A percentile compares a stretch with the other conserved stretches of the same genome.
Conservation (phyloP, 441 rosid genomes). For the Populus tomentosa region DNA sequence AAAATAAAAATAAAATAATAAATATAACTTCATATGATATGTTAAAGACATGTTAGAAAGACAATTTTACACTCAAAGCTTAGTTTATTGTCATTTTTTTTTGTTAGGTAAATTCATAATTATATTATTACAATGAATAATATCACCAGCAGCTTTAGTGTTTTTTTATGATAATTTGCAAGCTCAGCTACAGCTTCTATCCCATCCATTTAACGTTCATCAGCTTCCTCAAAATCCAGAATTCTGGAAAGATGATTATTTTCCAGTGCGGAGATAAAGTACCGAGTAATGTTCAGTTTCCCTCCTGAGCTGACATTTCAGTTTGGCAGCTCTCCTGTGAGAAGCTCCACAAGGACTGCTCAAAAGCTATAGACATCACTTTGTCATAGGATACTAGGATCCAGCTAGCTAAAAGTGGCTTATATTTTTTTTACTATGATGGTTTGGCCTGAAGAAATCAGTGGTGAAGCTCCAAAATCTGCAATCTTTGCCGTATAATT, state of each 20-base stretch:
- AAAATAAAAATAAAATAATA: too few relatives aligned
- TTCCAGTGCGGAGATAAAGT: conserved; percentile 16
- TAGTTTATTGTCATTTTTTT: too few relatives aligned
- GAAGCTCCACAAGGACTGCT: conserved; percentile 28
- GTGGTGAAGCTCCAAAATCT: conserved; percentile 30
- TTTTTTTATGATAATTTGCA: neutral
- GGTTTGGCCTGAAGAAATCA: conserved; percentile 17
- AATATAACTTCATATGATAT: too few relatives aligned
- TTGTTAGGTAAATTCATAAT: too few relatives aligned
- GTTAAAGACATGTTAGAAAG: too few relatives aligned
- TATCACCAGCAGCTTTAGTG: too few relatives aligned
- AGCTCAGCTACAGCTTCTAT: conserved; percentile 23
- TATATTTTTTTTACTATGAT: conserved; percentile 4
- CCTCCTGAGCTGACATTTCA: neutral
- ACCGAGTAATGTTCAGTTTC: conserved; percentile 7
- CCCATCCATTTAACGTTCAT: conserved; percentile 23
- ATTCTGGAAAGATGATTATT: neutral
- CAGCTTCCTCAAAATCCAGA: conserved; percentile 15
- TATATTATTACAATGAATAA: too few relatives aligned
- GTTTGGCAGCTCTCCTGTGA: conserved; percentile 22
- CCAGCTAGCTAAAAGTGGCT: conserved; percentile 31
- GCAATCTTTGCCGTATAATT: conserved; percentile 13
- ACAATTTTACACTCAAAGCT: too few relatives aligned
- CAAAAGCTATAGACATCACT: conserved; percentile 30
- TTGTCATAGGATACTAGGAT: conserved; percentile 29